phyloP scores from a whole-genome alignment of 148 eudicot species.

The Drosera capensis region DNA sequence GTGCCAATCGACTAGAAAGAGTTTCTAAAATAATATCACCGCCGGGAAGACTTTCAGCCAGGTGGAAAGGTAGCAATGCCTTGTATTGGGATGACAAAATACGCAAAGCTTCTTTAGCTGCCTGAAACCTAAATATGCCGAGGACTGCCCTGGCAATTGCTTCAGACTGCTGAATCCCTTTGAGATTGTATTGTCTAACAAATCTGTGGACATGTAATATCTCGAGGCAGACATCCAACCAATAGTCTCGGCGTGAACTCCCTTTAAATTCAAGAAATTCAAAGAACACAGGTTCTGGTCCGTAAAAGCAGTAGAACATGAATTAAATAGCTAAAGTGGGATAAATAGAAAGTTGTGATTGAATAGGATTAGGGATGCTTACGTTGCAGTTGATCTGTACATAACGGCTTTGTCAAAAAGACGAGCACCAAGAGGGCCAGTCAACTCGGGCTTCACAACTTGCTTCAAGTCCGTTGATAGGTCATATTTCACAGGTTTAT shows the following conservation, averaged over 20 bases:
- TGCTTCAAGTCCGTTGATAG: conserved; percentile 62
- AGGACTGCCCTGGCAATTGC: conserved; percentile 63
- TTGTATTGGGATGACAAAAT: conserved; percentile 45
- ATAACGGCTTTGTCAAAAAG: conserved; percentile 86
- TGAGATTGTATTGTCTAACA: conserved; percentile 39
- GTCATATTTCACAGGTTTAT: conserved; percentile 69
- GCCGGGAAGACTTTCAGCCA: conserved; percentile 83
- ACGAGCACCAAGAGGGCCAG: conserved; percentile 91
- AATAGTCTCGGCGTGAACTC: conserved; percentile 68
- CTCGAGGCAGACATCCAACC: conserved; percentile 71
- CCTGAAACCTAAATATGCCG: conserved; percentile 65
- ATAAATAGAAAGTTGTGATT: neutral
- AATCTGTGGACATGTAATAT: conserved; percentile 55
- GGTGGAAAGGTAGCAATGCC: conserved; percentile 54
- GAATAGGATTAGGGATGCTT: conserved; percentile 16
- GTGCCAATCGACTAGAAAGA: conserved; percentile 37
- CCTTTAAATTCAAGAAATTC: conserved; percentile 93
- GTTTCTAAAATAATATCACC: conserved; percentile 62
- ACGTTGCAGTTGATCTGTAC: conserved; percentile 64
- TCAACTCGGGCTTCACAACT: conserved; percentile 71
- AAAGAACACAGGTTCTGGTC: conserved; percentile 58
- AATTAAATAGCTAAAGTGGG: neutral
- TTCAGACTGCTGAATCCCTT: conserved; percentile 52
- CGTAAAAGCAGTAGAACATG: conserved; percentile 21
- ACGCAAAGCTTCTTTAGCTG: conserved; percentile 63